Evolutionary conservation across 768 basidiomycete species (phyloP).

Genomic region (Gymnopilus junonius): DNA sequence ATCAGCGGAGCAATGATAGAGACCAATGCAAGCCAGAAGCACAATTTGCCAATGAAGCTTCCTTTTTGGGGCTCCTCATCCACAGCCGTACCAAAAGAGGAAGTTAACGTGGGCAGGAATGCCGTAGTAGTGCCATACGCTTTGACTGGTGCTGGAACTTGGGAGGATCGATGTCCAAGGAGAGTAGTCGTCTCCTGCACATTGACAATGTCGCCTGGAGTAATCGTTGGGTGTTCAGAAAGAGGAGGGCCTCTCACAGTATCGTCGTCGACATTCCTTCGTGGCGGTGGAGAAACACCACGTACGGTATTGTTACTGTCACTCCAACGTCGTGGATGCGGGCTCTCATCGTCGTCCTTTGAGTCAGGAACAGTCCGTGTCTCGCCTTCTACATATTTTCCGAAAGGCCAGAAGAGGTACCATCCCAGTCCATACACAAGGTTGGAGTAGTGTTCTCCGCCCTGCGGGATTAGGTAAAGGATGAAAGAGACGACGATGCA

Average conservation of each 20-base stretch:
- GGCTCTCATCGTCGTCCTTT: constrained; percentile 41
- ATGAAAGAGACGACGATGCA: constrained; percentile 72
- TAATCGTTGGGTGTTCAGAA: constrained; percentile 49
- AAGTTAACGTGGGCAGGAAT: constrained; percentile 33
- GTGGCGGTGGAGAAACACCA: constrained; percentile 29
- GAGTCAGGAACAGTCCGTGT: constrained; percentile 36
- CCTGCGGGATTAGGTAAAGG: constrained; percentile 75
- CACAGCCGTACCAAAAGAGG: constrained; percentile 31
- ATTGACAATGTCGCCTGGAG: constrained; percentile 39
- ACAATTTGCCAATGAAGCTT: constrained; percentile 64
- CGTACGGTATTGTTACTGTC: constrained; percentile 44
- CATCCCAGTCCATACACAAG: constrained; percentile 91
- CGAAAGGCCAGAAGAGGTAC: constrained; percentile 98
- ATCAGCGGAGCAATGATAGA: constrained; percentile 87
- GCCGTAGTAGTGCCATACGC: constrained; percentile 68
- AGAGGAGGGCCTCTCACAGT: constrained; percentile 37
- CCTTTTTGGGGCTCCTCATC: constrained; percentile 40
- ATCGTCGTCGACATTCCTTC: constrained; percentile 18
- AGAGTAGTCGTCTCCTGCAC: constrained; percentile 55
- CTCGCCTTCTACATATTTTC: constrained; percentile 94
- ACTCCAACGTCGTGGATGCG: constrained; percentile 34
- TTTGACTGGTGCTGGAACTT: constrained; percentile 50
- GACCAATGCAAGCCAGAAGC: constrained; percentile 82
- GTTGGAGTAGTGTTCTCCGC: constrained; percentile 83
- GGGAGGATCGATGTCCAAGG: constrained; percentile 34